Base-by-base conservation (phyloP, 106 monocot genomes). In the Dendrobium nobile region DNA sequence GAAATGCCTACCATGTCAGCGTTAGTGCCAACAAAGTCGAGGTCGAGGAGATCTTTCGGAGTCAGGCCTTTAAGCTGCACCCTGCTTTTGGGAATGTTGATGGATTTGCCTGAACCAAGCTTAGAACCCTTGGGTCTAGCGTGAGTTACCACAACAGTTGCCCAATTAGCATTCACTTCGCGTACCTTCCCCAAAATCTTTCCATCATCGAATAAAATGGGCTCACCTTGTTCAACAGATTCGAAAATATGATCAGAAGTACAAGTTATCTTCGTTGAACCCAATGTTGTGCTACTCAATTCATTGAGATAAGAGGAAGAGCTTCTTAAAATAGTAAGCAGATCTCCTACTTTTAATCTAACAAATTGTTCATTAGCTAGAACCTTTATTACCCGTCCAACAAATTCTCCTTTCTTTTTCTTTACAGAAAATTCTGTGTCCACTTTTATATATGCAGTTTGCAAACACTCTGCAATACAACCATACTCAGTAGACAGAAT, bases 1-100 rank as follows among this genome's bases (percentile, higher is more conserved):
- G 88, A 88, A 33, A 88, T 78, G 41, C 88, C 88, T 0, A 86
- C 83, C 83, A 88, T 88, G 47, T 88, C 85, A 40, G 88, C 88
- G 72, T 86, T 83, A 13, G 78, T 31, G 75, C 65, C 77, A 61
- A 88, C 72, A 68, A 88, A 88, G 3, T 88, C 85, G 27, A 86
- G 88, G 59, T 88, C 88, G 31, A 72, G 55, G 40, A 85, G 75
- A 77, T 85, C 88, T 70, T 88, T 88, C 27, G 83, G 75, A 11
- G 85, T 85, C 5, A 88, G 75, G 28, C 85, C 88, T 85, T 84
- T 85, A 55, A 54, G 78, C 64, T 86, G 80, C 54, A 85, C 47
- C 37, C 78, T 75, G 79, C 88, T 88, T 54, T 79, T 40, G 7
- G 85, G 88, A 42, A 88, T 79, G 79, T 88, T 88, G 37, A 88